phyloP scores from a whole-genome alignment of 371 early-diverging fungal species.

The Dichotomocladium elegans region DNA sequence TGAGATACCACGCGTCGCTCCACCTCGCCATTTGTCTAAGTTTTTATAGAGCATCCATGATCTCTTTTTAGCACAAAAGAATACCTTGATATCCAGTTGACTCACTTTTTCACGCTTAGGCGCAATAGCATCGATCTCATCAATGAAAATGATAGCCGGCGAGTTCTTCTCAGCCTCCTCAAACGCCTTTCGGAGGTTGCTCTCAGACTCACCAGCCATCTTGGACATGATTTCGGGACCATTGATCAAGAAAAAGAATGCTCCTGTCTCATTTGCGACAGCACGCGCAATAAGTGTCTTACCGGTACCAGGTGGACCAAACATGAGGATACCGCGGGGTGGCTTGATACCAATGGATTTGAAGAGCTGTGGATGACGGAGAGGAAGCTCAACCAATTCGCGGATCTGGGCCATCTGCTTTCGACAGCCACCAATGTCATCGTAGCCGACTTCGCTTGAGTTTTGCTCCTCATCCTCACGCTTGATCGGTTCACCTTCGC shows the following conservation, averaged over 20 bases:
- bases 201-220: constrained; percentile 99
- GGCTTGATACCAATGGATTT: constrained; percentile 99
- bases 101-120: constrained; percentile 98
- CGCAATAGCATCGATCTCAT: constrained; percentile 99
- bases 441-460: constrained; percentile 96
- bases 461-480: constrained; percentile 98
- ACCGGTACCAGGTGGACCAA: constrained; percentile 99
- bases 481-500: constrained; percentile 97
- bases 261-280: constrained; percentile 72
- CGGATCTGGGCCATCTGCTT: constrained; percentile 99
- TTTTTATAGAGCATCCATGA: too few species aligned
- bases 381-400: constrained; percentile 98
- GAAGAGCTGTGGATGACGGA: constrained; percentile 97
- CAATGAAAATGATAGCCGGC: constrained; percentile 99
- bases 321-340: constrained; percentile 97
- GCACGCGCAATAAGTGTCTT: constrained; percentile 82
- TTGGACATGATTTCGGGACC: constrained; percentile 99
- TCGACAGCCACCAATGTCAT: constrained; percentile 99
- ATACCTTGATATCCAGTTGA: too few species aligned
- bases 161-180: constrained; percentile 99
- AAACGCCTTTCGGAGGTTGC: constrained; percentile 98
- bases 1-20: constrained; percentile 99
- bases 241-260: constrained; percentile 97
- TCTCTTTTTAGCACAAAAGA: too few species aligned
- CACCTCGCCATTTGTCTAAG: constrained; percentile 96